phyloP scores from a whole-genome alignment of 495 filamentous ascomycete genomes.

The Lophiotrema nucula region DNA sequence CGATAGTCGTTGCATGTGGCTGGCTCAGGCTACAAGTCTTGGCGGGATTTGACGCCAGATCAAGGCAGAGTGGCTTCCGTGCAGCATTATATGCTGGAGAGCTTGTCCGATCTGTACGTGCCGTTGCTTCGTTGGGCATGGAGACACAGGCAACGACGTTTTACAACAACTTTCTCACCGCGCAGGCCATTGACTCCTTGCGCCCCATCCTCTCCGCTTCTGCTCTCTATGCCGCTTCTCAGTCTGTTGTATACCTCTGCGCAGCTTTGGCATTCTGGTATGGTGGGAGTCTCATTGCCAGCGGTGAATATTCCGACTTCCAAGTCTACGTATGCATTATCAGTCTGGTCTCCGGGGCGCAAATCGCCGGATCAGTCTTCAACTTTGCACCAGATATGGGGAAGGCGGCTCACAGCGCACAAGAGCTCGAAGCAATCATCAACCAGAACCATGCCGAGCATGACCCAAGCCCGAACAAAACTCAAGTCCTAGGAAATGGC shows the following conservation, averaged over 20 bases:
- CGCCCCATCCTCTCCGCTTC: conserved; percentile 60
- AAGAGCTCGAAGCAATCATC: conserved; percentile 69
- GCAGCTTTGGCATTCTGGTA: conserved; percentile 90
- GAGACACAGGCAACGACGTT: too few relatives aligned
- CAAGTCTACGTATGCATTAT: conserved; percentile 83
- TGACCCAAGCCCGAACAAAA: conserved; percentile 52
- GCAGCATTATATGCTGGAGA: too few relatives aligned
- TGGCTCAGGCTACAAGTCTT: too few relatives aligned
- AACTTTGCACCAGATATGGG: conserved; percentile 82
- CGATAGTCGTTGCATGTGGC: conserved; percentile 52
- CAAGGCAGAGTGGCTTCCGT: too few relatives aligned
- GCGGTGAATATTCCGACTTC: conserved; percentile 65
- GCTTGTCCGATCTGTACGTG: too few relatives aligned
- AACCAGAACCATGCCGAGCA: conserved; percentile 43
- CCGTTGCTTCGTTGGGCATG: too few relatives aligned
- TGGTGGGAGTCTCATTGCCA: conserved; percentile 72
- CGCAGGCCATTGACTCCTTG: not conserved
- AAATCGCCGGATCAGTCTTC: conserved; percentile 82
- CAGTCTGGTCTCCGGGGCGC: conserved; percentile 74
- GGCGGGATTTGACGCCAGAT: too few relatives aligned
- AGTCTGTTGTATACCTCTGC: conserved; percentile 74
- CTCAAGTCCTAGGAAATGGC: conserved; percentile 74
- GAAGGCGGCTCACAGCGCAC: conserved; percentile 77
- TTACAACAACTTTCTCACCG: not conserved
- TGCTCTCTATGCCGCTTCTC: conserved; percentile 71